A percentile compares a stretch with the other conserved stretches of the same genome.
phyloP scores from a whole-genome alignment of 345 rosid species.

The Pugionium dolabratum region DNA sequence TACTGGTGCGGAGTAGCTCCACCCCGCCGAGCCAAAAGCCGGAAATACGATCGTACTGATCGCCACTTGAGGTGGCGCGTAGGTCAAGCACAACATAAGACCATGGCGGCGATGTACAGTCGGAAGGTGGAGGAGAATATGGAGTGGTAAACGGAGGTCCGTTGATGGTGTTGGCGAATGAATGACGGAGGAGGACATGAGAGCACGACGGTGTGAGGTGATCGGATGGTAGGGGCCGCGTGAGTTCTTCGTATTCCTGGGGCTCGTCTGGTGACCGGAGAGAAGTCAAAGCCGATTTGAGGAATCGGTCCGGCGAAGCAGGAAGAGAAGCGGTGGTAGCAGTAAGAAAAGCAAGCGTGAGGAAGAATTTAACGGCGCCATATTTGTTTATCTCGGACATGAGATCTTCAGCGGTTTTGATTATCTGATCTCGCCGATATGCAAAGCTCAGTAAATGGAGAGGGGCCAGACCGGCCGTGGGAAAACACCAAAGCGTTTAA shows the following conservation, averaged over 20 bases:
- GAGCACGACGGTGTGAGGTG: constrained; percentile 59
- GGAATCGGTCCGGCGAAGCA: constrained; percentile 42
- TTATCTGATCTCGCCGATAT: constrained; percentile 22
- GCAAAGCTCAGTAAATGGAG: constrained; percentile 28
- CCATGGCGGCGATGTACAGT: constrained; percentile 75
- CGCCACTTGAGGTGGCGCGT: constrained; percentile 55
- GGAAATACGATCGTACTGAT: constrained; percentile 74
- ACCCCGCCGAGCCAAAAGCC: constrained; percentile 83
- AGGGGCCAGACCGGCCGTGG: constrained; percentile 13
- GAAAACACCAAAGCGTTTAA: constrained; percentile 26
- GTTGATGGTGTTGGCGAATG: constrained; percentile 75
- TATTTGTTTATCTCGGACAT: constrained; percentile 22
- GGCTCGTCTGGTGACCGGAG: constrained; percentile 28
- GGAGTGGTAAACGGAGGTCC: constrained; percentile 64
- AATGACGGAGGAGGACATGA: constrained; percentile 59
- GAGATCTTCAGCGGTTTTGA: background rate
- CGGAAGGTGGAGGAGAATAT: constrained; percentile 65
- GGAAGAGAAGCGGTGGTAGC: constrained; percentile 32
- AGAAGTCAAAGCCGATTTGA: constrained; percentile 33
- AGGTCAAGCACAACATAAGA: constrained; percentile 58
- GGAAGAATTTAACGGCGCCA: constrained; percentile 18
- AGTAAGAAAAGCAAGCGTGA: constrained; percentile 28
- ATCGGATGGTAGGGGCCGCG: constrained; percentile 57
- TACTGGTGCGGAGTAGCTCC: constrained; percentile 89
- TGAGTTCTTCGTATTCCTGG: constrained; percentile 57